Percentiles rank a stretch among this genome's conserved stretches.
phyloP scores from a whole-genome alignment of 192 early-diverging fungal species.

The Backusella parvicylindrica region DNA sequence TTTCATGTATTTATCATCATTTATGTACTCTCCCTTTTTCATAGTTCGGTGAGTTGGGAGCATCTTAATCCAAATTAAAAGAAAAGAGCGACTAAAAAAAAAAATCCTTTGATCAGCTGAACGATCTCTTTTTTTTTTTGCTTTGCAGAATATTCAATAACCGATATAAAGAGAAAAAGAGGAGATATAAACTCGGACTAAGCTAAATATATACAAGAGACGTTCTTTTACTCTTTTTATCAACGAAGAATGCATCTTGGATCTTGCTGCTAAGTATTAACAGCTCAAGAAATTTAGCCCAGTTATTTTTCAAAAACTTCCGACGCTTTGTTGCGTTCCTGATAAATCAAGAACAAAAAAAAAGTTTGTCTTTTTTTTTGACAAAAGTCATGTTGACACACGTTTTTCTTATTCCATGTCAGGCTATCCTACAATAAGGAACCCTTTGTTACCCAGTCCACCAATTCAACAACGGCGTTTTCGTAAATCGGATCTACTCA shows the following conservation, averaged over 20 bases:
- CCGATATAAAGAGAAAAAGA: too few relatives aligned
- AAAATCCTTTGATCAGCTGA: too few relatives aligned
- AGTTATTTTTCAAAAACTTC: too few relatives aligned
- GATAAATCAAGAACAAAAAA: neutral
- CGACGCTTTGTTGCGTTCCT: too few relatives aligned
- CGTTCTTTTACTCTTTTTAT: too few relatives aligned
- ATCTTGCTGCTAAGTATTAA: too few relatives aligned
- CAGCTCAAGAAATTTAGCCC: too few relatives aligned
- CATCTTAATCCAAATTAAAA: constrained; percentile 12
- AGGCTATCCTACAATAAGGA: constrained; percentile 10
- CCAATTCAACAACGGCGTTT: constrained; percentile 3
- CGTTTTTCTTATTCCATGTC: constrained; percentile 8
- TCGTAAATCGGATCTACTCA: constrained; percentile 3
- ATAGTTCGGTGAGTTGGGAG: constrained; percentile 32
- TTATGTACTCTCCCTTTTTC: constrained; percentile 17
- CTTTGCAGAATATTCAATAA: too few relatives aligned
- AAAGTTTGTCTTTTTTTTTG: neutral
- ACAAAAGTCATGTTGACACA: neutral
- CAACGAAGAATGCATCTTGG: too few relatives aligned
- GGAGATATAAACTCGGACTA: too few relatives aligned
- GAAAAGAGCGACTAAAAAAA: neutral
- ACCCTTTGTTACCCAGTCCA: constrained; percentile 15
- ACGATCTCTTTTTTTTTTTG: too few relatives aligned
- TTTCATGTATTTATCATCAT: constrained; percentile 37
- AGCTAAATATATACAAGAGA: too few relatives aligned